Evolutionary conservation across 768 basidiomycete species (phyloP), one percentile per base, ranked within the genome.

Genomic region (Leccinum subtestaceum): DNA sequence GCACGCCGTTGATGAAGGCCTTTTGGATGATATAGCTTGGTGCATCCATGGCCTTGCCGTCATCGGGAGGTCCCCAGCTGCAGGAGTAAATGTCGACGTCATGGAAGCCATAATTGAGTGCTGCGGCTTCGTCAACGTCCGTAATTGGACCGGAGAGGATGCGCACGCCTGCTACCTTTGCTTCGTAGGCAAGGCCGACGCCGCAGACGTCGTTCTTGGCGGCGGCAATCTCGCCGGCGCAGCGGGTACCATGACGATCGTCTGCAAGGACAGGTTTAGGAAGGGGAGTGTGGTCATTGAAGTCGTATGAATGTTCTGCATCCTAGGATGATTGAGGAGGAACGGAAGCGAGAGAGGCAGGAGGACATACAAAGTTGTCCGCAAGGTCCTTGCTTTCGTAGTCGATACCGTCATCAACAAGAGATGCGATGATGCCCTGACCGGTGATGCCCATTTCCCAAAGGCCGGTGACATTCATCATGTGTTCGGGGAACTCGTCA

Each of bases 41-140:
- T 0, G 84, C 93, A 70, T 99, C 97, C 96, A 98, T 98, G 1
- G 91, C 86, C 66, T 80, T 79, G 9, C 96, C 96, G 66, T 97
- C 91, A 72, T 99, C 96, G 0, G 95, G 91, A 9, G 97, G 97
- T 5, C 97, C 97, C 97, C 97, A 99, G 56, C 91, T 94, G 74
- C 97, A 99, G 61, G 91, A 94, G 75, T 92, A 69, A 34, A 98
- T 65, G 94, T 93, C 25, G 89, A 91, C 53, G 89, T 92, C 87
- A 63, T 97, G 89, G 73, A 86, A 98, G 11, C 89, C 93, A 72
- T 89, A 97, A 75, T 99, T 99, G 58, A 99, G 84, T 8, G 95
- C 87, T 3, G 93, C 85, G 0, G 97, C 95, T 75, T 99, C 97
- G 72, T 99, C 97, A 25, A 89, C 85, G 72, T 99, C 97, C 1